Conservation (phyloP, 225 moss, liverwort and hornwort species). For the Marchantia polymorpha region DNA sequence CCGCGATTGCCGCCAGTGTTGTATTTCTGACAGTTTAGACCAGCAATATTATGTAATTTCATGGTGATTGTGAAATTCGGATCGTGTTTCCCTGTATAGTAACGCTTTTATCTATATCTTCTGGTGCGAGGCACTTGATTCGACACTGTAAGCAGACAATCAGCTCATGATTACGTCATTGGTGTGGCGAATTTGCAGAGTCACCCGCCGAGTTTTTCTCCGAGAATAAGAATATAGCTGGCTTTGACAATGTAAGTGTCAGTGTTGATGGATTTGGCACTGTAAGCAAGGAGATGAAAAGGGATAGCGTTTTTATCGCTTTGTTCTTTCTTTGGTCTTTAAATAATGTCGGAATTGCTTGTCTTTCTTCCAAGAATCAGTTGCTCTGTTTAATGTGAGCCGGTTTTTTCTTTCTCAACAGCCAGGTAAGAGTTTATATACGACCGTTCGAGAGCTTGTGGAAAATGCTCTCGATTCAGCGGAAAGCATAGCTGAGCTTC, state of each 20-base stretch:
- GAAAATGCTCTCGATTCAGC: slow-evolving; percentile 96
- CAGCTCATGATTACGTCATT: neutral
- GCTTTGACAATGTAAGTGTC: slow-evolving; percentile 80
- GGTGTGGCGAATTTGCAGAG: slow-evolving; percentile 48
- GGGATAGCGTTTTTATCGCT: too few species aligned
- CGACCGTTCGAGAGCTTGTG: slow-evolving; percentile 96
- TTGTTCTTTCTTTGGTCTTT: neutral
- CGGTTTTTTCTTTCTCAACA: slow-evolving; percentile 22
- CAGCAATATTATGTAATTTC: neutral
- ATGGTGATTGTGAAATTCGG: neutral
- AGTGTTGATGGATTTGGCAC: neutral
- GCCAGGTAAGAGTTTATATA: slow-evolving; percentile 97
- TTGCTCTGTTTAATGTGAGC: neutral
- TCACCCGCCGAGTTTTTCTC: slow-evolving; percentile 96
- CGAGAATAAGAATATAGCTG: slow-evolving; percentile 96
- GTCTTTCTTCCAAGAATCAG: neutral
- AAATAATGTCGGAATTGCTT: neutral
- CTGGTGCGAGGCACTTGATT: neutral
- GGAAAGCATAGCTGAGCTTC: slow-evolving; percentile 90
- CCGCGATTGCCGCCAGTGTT: neutral
- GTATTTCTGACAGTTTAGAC: neutral
- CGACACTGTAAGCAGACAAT: neutral
- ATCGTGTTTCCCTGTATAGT: neutral
- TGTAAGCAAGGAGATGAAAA: neutral
- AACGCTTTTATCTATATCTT: neutral